Base-by-base conservation (phyloP, 2,329 filamentous ascomycete genomes). In the Aspergillus latus region DNA sequence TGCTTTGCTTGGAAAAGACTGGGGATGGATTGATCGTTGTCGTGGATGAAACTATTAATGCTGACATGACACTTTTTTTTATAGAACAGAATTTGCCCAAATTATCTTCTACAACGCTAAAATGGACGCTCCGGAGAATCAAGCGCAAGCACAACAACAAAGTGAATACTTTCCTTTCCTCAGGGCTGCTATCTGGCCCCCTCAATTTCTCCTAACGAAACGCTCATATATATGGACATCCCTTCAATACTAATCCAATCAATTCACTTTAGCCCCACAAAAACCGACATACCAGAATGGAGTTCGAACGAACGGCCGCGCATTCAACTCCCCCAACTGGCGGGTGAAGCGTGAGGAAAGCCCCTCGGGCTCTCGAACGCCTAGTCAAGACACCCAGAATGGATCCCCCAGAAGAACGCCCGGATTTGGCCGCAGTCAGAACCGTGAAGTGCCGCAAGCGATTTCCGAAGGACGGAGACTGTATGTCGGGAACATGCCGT, bases 401-500 rank as follows among this genome's bases (percentile, higher is more conserved):
- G 66, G 61, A 58, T 69, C 67, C 54, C 66, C 71, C 51, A 63
- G 68, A 43, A 58, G 30, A 6, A 66, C 13, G 62, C n/a, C 29
- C 7, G 70, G 42, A 71, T 72, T 59, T 66, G 65, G 63, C 66
- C 60, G 54, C 21, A 21, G 21, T 65, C 63, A 10, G 66, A 65
- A 50, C n/a, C 54, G 64, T 29, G 68, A 72, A 57, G 69, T 69
- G 1, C 70, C 71, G 8, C 70, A 71, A 52, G 71, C 73, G 11
- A 74, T 76, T 40, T 68, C 65, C 4, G 73, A 74, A 56, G 75
- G 76, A 15, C 74, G 75, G 46, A 72, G 79, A 36, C 68, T 84
- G 4, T 83, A 83, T 60, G 76, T 84, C 10, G 82, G 81, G 55
- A 83, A 82, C 59, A 73, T 84, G 66, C 77, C 80, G 1, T 84